Base-by-base conservation (phyloP, 352 stramenopile genomes). In the Pythium biforme region DNA sequence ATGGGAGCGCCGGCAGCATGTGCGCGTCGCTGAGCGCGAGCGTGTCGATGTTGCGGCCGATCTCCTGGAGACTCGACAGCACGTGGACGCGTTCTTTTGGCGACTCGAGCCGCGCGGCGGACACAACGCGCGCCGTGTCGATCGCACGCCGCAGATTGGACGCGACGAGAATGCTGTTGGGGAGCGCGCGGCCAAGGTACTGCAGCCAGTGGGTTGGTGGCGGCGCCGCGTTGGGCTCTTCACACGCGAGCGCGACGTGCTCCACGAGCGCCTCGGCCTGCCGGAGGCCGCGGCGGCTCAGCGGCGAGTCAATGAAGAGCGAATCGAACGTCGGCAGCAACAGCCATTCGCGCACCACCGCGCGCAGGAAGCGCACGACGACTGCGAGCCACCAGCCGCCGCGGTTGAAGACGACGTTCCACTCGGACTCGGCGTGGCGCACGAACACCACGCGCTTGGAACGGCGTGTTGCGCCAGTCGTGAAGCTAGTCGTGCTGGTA, bases 391-490 rank as follows among this genome's bases (percentile, higher is more conserved):
- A 72, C 59, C 74, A 76, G 3, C 86, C 26, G 34, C 85, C 83
- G 43, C 88, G 88, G 59, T 96, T 96, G 56, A 96, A 96, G 37
- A 95, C 70, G 51, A 88, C 77, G 65, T 96, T 96, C 88, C 88
- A 95, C 64, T 92, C 81, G 45, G 84, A 94, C 71, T 96, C 88
- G 31, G 80, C 85, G 47, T 96, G 88, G n/a, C 88, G 81, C 23
- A 95, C 73, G 62, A 95, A 95, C 9, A 96, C 48, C 29, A 96
- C 72, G 45, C 78, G 84, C 70, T 90, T 92, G 31, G 58, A 34
- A 33, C 5, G 55, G 57, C 55, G 57, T 64, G 23, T 14, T 4
- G 22, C 33, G 27, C 39, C 51, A 17, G 37, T 29, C 5, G 49
- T 41, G 9, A 48, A n/a, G n/a, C n/a, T n/a, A n/a, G n/a, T n/a